These are phyloP conservation scores for Fragaria iinumae DNA, from an alignment of 306 rosid species.

Conservation along the genomic window DNA sequence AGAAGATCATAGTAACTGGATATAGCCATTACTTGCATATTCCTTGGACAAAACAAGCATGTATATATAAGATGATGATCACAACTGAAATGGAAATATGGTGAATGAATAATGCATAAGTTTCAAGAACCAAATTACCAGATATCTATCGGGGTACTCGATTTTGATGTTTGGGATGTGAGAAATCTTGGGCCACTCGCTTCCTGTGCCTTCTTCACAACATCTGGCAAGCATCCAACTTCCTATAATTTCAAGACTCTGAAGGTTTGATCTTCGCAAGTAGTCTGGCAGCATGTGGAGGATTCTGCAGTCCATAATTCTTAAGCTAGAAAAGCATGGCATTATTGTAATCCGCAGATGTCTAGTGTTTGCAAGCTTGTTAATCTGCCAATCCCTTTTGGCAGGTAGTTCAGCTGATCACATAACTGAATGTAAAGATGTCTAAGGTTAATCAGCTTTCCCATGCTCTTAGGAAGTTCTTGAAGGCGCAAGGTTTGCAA, in stretches of 20 bases:
- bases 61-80: neutral
- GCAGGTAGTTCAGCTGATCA: neutral
- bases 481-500: conserved; percentile 9
- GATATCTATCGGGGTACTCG: neutral
- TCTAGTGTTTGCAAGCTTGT: conserved; percentile 9
- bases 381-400: conserved; percentile 13
- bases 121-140: neutral
- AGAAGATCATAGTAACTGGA: neutral
- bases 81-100: neutral
- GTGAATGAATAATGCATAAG: neutral
- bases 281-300: neutral
- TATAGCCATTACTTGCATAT: too few relatives aligned
- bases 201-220: neutral
- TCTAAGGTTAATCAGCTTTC: conserved; percentile 11
- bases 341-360: neutral
- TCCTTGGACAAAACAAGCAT: neutral
- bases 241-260: neutral
- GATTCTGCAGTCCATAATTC: neutral
- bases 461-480: conserved; percentile 11
- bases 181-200: neutral
- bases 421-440: neutral
- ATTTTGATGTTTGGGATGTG: neutral
- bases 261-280: neutral
- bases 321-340: neutral
- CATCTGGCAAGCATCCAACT: neutral